Percentiles rank a stretch among this genome's conserved stretches.
phyloP scores from a whole-genome alignment of 768 basidiomycete genomes.

The Termitomyces sp. region DNA sequence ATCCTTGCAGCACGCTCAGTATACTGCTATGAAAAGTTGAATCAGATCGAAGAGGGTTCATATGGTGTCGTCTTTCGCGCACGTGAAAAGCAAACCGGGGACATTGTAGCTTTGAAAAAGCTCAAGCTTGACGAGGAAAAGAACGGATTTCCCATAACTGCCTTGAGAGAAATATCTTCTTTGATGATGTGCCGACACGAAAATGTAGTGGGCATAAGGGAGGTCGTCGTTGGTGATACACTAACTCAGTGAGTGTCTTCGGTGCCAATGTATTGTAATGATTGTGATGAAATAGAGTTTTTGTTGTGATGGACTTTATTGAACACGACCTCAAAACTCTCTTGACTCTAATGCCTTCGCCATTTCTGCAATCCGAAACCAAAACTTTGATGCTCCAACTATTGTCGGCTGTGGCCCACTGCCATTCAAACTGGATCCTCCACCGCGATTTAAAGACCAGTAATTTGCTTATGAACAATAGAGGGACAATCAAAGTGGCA shows the following conservation, averaged over 20 bases:
- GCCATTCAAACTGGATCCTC: conserved; percentile 95
- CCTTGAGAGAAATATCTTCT: conserved; percentile 91
- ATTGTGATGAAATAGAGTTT: conserved; percentile 50
- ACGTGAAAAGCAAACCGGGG: conserved; percentile 87
- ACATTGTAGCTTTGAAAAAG: conserved; percentile 96
- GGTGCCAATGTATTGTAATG: conserved; percentile 20
- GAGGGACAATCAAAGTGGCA: conserved; percentile 97
- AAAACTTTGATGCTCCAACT: conserved; percentile 95
- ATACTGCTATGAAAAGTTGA: conserved; percentile 88
- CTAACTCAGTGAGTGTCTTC: conserved; percentile 86
- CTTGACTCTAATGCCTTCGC: conserved; percentile 89
- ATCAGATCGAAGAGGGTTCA: conserved; percentile 98
- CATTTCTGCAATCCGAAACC: conserved; percentile 96
- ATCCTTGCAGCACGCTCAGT: conserved; percentile 88
- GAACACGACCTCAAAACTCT: conserved; percentile 99
- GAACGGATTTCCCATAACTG: conserved; percentile 97
- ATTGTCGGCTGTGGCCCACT: conserved; percentile 87
- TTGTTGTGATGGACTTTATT: conserved; percentile 99
- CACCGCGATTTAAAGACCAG: conserved; percentile 98
- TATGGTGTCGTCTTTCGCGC: conserved; percentile 99
- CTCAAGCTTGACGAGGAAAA: conserved; percentile 98
- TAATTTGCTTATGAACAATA: conserved; percentile 97
- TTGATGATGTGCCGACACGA: conserved; percentile 93
- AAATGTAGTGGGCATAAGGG: conserved; percentile 94
- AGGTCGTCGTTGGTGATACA: conserved; percentile 98